These are phyloP conservation scores for Delonix regia DNA, from an alignment of 306 rosid species.

Conservation along the genomic window DNA sequence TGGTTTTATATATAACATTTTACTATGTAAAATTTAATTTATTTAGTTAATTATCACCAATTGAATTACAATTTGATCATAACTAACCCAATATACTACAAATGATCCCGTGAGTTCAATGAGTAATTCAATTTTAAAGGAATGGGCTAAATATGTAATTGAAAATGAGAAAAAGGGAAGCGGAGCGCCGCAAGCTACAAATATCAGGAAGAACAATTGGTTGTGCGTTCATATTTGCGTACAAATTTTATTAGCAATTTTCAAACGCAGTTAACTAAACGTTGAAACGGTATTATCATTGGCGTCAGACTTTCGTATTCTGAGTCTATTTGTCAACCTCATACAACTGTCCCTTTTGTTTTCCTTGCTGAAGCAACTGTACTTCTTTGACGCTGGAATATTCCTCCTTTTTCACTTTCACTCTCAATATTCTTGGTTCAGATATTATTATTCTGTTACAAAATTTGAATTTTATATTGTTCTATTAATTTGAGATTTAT, in stretches of 20 bases:
- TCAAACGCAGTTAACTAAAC: not conserved
- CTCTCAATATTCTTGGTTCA: not conserved
- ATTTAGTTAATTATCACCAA: too few species aligned
- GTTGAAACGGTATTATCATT: not conserved
- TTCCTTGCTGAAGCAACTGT: not conserved
- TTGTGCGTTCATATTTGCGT: not conserved
- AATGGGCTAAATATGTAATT: too few species aligned
- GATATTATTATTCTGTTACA: too few species aligned
- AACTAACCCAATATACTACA: too few species aligned
- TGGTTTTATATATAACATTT: too few species aligned
- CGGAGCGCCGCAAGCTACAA: not conserved
- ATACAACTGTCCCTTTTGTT: not conserved
- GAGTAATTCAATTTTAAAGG: too few species aligned
- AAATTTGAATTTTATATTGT: not conserved
- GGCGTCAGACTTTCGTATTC: too few species aligned
- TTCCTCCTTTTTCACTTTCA: not conserved
- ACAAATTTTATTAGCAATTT: not conserved
- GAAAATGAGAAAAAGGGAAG: not conserved
- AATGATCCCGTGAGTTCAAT: too few species aligned
- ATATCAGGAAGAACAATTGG: not conserved
- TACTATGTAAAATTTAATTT: too few species aligned
- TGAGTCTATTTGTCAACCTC: not conserved
- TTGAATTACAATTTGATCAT: too few species aligned
- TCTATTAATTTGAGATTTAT: not conserved
- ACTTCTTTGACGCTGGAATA: not conserved